Percentiles rank a stretch among this genome's conserved stretches.
These are phyloP conservation scores for Houttuynia cordata DNA, from an alignment of 164 flowering plant genomes.

Conservation along the genomic window DNA sequence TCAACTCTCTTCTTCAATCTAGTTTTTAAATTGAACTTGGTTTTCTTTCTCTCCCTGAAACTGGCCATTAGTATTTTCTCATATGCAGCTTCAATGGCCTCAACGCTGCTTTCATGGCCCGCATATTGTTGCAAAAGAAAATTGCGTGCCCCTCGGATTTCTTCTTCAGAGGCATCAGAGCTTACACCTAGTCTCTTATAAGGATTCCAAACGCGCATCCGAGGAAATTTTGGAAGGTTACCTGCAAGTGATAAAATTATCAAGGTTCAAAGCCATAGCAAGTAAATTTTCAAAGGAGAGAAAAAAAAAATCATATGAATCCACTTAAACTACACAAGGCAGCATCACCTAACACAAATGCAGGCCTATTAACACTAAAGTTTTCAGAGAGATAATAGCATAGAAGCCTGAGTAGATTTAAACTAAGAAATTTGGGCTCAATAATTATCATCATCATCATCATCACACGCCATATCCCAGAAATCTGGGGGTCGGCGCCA, in stretches of 20 bases:
- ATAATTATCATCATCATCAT: too few species aligned
- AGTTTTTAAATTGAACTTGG: slow-evolving; percentile 84
- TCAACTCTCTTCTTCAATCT: slow-evolving; percentile 77
- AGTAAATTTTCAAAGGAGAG: neutral
- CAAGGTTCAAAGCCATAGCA: neutral
- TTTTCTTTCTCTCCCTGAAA: slow-evolving; percentile 58
- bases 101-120: slow-evolving; percentile 82
- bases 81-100: slow-evolving; percentile 91
- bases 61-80: slow-evolving; percentile 80
- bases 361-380: too few species aligned
- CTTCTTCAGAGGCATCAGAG: slow-evolving; percentile 81
- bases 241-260: slow-evolving; percentile 20
- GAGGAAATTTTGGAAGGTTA: slow-evolving; percentile 50
- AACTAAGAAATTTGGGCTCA: too few species aligned
- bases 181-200: slow-evolving; percentile 77
- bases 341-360: too few species aligned
- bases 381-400: too few species aligned
- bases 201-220: slow-evolving; percentile 71
- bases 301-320: too few species aligned
- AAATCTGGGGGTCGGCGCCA: too few species aligned
- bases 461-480: too few species aligned
- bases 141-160: slow-evolving; percentile 86
- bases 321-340: too few species aligned
- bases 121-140: slow-evolving; percentile 78
- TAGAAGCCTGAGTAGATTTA: too few species aligned